These are phyloP conservation scores for Globisporangium rhizosaccharum DNA, from an alignment of 352 stramenopile species.

Conservation along the genomic window DNA sequence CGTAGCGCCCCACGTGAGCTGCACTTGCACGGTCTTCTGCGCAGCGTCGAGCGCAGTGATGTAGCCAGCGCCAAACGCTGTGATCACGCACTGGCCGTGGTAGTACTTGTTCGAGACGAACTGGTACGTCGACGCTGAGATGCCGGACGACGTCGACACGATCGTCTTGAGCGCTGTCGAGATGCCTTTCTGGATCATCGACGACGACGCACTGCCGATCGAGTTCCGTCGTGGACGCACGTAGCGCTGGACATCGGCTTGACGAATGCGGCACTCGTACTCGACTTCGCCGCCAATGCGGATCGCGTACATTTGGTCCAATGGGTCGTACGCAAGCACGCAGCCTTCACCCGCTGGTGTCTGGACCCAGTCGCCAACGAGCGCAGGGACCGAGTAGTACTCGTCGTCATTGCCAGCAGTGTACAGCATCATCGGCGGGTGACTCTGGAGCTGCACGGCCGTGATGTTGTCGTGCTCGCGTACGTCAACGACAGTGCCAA, in stretches of 20 bases:
- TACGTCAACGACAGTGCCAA: slow-evolving; percentile 51
- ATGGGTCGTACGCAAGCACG: slow-evolving; percentile 44
- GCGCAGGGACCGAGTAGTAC: slow-evolving; percentile 45
- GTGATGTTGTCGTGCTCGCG: slow-evolving; percentile 46
- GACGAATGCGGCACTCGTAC: slow-evolving; percentile 32
- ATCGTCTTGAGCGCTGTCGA: slow-evolving; percentile 52
- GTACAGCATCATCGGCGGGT: slow-evolving; percentile 31
- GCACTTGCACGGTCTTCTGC: slow-evolving; percentile 44
- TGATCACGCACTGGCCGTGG: slow-evolving; percentile 69
- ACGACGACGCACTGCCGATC: slow-evolving; percentile 20
- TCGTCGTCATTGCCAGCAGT: slow-evolving; percentile 31
- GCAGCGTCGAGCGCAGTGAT: slow-evolving; percentile 53
- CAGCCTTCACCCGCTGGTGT: slow-evolving; percentile 51
- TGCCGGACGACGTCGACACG: slow-evolving; percentile 46
- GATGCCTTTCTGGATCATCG: slow-evolving; percentile 39
- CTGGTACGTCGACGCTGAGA: slow-evolving; percentile 39
- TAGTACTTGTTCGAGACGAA: slow-evolving; percentile 70
- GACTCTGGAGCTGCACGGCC: slow-evolving; percentile 41
- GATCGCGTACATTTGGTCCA: slow-evolving; percentile 50
- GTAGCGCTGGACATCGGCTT: slow-evolving; percentile 35
- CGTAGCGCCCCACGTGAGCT: slow-evolving; percentile 57
- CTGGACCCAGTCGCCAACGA: slow-evolving; percentile 48
- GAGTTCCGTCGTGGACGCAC: slow-evolving; percentile 29
- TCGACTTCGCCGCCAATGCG: slow-evolving; percentile 28
- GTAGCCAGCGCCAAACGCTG: slow-evolving; percentile 51